Evolutionary conservation across 2,329 filamentous ascomycete species (phyloP).

Genomic region (Fusarium euwallaceae): DNA sequence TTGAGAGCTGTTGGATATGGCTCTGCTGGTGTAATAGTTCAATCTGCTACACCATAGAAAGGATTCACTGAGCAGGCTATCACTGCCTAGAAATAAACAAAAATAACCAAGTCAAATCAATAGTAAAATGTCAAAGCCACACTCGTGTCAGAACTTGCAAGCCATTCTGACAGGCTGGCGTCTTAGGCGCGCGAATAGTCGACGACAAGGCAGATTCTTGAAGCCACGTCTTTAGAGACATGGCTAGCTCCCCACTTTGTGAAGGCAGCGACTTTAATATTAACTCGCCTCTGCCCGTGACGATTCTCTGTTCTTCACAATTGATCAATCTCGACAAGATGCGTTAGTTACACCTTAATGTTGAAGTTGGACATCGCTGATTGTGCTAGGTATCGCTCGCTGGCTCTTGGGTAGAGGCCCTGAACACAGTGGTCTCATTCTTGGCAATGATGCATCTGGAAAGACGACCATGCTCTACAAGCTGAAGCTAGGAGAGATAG

Average conservation of each 20-base stretch:
- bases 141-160: not conserved
- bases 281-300: not conserved
- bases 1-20: not conserved
- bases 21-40: not conserved
- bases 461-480: slow-evolving; percentile 84
- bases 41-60: not conserved
- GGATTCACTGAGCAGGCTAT: not conserved
- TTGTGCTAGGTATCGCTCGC: slow-evolving; percentile 32
- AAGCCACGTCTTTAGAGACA: slow-evolving; percentile 35
- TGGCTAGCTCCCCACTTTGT: slow-evolving; percentile 32
- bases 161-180: slow-evolving; percentile 8
- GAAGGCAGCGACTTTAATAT: slow-evolving; percentile 42
- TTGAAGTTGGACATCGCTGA: not conserved
- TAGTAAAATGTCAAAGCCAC: not conserved
- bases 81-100: not conserved
- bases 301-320: not conserved
- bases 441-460: slow-evolving; percentile 60
- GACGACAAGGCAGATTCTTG: slow-evolving; percentile 26
- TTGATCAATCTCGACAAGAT: slow-evolving; percentile 11
- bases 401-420: slow-evolving; percentile 39
- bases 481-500: slow-evolving; percentile 90
- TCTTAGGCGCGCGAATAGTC: slow-evolving; percentile 11
- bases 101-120: not conserved
- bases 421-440: slow-evolving; percentile 36
- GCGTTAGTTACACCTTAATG: slow-evolving; percentile 20